Evolutionary conservation across 805 yeast genomes (phyloP).

Genomic region (Wickerhamomyces ciferrii): DNA sequence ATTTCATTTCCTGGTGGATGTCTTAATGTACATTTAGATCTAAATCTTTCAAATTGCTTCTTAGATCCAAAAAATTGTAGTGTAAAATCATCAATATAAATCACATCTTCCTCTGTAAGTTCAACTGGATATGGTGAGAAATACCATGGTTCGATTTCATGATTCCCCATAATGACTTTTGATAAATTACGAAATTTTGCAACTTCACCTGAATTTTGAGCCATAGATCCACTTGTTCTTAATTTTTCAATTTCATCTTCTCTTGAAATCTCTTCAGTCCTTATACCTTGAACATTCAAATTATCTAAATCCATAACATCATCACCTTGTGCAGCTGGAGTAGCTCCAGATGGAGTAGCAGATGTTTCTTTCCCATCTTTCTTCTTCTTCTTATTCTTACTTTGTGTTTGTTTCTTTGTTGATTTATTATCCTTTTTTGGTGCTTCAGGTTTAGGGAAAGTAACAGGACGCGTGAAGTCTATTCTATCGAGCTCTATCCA

Average conservation of each 20-base stretch:
- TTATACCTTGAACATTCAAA: slow-evolving; percentile 78
- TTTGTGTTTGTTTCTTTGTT: slow-evolving; percentile 20
- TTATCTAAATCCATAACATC: slow-evolving; percentile 84
- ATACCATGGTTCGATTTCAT: slow-evolving; percentile 97
- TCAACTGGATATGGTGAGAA: slow-evolving; percentile 97
- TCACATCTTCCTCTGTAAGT: slow-evolving; percentile 83
- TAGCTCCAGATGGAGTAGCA: slow-evolving; percentile 26
- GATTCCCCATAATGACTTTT: slow-evolving; percentile 79
- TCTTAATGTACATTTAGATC: slow-evolving; percentile 79
- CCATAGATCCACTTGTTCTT: slow-evolving; percentile 96
- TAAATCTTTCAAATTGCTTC: slow-evolving; percentile 89
- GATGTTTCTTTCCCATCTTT: slow-evolving; percentile 13
- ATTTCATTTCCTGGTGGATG: slow-evolving; percentile 99
- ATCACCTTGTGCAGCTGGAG: slow-evolving; percentile 16
- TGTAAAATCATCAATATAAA: slow-evolving; percentile 90
- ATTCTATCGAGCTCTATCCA: slow-evolving; percentile 79
- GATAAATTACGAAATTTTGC: slow-evolving; percentile 85
- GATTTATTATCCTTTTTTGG: slow-evolving; percentile 34
- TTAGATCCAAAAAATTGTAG: slow-evolving; percentile 82
- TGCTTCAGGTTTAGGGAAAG: slow-evolving; percentile 59
- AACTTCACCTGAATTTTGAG: slow-evolving; percentile 80
- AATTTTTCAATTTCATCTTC: slow-evolving; percentile 91
- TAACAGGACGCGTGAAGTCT: slow-evolving; percentile 64
- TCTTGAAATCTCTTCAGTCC: slow-evolving; percentile 65
- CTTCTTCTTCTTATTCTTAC: slow-evolving; percentile 32